phyloP scores from a whole-genome alignment of 139 green algal genomes.

The Haematococcus lacustris region DNA sequence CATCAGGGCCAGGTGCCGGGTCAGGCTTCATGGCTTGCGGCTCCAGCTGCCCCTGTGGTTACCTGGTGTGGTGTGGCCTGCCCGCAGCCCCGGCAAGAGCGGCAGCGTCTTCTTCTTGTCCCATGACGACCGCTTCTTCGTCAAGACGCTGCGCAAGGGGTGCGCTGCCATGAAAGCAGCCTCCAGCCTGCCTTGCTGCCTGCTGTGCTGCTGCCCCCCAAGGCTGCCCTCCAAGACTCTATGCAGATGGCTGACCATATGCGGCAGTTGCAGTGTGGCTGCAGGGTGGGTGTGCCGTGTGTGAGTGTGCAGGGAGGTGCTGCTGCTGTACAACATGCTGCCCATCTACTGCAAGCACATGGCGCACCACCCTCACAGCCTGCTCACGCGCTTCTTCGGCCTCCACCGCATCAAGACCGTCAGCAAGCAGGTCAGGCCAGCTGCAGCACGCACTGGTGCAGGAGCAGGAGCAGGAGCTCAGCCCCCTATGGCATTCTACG shows the following conservation, averaged over 20 bases:
- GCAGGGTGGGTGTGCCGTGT: no score
- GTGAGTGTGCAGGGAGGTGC: conserved; percentile 9
- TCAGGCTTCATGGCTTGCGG: neutral
- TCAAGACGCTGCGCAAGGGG: conserved; percentile 44
- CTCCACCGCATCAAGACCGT: conserved; percentile 56
- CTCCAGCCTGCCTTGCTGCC: neutral
- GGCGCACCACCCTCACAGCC: conserved; percentile 55
- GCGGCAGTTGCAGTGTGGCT: no score
- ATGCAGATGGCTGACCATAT: no score
- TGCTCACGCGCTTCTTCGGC: conserved; percentile 84
- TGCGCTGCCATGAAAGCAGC: neutral
- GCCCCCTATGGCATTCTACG: no score
- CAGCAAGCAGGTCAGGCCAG: no score
- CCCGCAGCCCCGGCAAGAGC: conserved; percentile 60
- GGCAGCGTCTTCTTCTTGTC: conserved; percentile 44
- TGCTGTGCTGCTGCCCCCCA: neutral
- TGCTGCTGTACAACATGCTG: conserved; percentile 59
- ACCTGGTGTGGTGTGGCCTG: neutral
- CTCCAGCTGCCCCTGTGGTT: neutral
- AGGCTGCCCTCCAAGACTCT: neutral
- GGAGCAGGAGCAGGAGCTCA: no score
- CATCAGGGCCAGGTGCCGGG: neutral
- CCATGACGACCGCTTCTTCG: conserved; percentile 39
- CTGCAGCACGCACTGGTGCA: no score
- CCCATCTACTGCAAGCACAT: conserved; percentile 71